Percentiles rank a stretch among this genome's conserved stretches.
Conservation (phyloP, 1,139 yeast genomes). For the Pichia sp. region DNA sequence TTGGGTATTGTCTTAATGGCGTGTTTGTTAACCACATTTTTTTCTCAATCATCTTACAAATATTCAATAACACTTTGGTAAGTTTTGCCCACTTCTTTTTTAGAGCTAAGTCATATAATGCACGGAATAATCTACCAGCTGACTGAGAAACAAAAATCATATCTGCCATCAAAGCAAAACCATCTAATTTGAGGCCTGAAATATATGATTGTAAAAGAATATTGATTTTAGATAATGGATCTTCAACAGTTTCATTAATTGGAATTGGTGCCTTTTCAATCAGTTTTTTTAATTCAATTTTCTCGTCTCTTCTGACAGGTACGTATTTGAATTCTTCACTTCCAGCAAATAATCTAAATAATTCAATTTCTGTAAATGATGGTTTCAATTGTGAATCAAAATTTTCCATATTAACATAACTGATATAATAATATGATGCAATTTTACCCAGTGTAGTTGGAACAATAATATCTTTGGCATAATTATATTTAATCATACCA, state of each 20-base stretch:
- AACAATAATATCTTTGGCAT: constrained; percentile 38
- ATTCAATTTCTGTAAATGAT: constrained; percentile 62
- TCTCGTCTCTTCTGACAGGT: constrained; percentile 84
- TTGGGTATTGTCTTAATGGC: constrained; percentile 76
- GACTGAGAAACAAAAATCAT: constrained; percentile 92
- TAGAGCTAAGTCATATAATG: constrained; percentile 73
- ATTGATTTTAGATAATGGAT: constrained; percentile 73
- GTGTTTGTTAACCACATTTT: constrained; percentile 82
- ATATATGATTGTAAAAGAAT: constrained; percentile 80
- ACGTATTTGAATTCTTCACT: constrained; percentile 84
- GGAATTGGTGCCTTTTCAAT: constrained; percentile 82
- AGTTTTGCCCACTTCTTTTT: constrained; percentile 67
- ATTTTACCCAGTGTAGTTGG: constrained; percentile 79
- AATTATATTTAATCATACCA: constrained; percentile 56
- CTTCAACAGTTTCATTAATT: constrained; percentile 61
- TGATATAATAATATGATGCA: constrained; percentile 82
- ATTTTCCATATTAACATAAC: constrained; percentile 58
- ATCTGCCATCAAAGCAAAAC: constrained; percentile 88
- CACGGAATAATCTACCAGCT: constrained; percentile 83
- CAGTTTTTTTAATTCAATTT: constrained; percentile 63
- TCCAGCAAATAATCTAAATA: constrained; percentile 66
- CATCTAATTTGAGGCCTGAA: constrained; percentile 67
- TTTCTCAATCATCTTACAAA: constrained; percentile 75
- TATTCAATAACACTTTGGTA: constrained; percentile 49
- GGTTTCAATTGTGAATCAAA: constrained; percentile 61